phyloP scores from a whole-genome alignment of 2,329 filamentous ascomycete species.

The Aspergillus arachidicola region DNA sequence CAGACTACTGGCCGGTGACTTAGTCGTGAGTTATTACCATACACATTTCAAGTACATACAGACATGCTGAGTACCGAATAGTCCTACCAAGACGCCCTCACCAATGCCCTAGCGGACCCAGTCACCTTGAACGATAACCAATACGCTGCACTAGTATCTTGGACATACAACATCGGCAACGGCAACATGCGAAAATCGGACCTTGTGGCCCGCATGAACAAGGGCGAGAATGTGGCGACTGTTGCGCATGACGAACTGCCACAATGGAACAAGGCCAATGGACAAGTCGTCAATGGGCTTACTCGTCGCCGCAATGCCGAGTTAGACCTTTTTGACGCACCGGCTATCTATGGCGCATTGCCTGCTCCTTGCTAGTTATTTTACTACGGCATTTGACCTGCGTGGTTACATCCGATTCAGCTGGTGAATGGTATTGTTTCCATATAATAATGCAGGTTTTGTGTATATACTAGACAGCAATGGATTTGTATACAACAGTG shows the following conservation, averaged over 20 bases:
- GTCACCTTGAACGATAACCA: slow-evolving; percentile 54
- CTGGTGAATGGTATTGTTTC: not conserved
- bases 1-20: slow-evolving; percentile 44
- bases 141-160: slow-evolving; percentile 56
- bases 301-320: slow-evolving; percentile 49
- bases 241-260: slow-evolving; percentile 52
- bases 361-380: slow-evolving; percentile 9
- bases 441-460: not conserved
- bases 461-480: not conserved
- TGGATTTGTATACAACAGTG: not conserved
- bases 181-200: slow-evolving; percentile 45
- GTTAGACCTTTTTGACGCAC: slow-evolving; percentile 43
- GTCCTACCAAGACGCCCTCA: slow-evolving; percentile 44
- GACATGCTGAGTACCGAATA: slow-evolving; percentile 24
- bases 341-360: slow-evolving; percentile 4
- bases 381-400: not conserved
- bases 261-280: slow-evolving; percentile 51
- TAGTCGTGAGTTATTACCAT: slow-evolving; percentile 31
- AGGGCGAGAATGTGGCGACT: slow-evolving; percentile 44
- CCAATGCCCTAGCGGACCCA: slow-evolving; percentile 33
- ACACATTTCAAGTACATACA: not conserved
- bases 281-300: slow-evolving; percentile 45
- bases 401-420: not conserved
- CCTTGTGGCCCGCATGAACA: slow-evolving; percentile 49
- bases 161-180: slow-evolving; percentile 56